These are phyloP conservation scores for Fusarium nurragi DNA, from an alignment of 2,329 filamentous ascomycete species.

Conservation along the genomic window DNA sequence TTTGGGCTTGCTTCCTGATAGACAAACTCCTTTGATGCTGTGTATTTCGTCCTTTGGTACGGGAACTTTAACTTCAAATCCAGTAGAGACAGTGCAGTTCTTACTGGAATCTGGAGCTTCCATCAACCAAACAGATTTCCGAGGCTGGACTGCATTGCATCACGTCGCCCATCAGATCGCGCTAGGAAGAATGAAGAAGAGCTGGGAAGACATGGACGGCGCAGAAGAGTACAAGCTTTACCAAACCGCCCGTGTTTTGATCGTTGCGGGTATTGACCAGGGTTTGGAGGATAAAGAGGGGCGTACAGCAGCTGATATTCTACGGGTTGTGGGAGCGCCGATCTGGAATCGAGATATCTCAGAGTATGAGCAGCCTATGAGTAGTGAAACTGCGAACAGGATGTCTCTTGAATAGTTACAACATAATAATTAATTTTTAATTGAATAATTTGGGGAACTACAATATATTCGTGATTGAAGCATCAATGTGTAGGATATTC, in stretches of 20 bases:
- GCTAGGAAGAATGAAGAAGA: slow-evolving; percentile 6
- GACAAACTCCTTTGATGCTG: slow-evolving; percentile 3
- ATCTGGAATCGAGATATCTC: slow-evolving; percentile 7
- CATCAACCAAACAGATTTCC: slow-evolving; percentile 3
- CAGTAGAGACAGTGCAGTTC: background rate
- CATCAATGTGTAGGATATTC: too few species aligned
- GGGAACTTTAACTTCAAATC: background rate
- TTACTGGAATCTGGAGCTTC: slow-evolving; percentile 4
- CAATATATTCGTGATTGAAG: too few species aligned
- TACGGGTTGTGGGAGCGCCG: slow-evolving; percentile 4
- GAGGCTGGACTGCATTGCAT: slow-evolving; percentile 15
- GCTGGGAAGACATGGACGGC: background rate
- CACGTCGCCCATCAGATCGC: slow-evolving; percentile 14
- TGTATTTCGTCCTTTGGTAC: background rate
- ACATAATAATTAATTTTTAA: background rate
- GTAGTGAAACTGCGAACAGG: background rate
- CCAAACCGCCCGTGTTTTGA: background rate
- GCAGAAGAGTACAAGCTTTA: slow-evolving; percentile 9
- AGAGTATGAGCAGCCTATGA: background rate
- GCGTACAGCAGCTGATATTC: slow-evolving; percentile 3
- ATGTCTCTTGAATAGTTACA: background rate
- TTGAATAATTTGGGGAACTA: too few species aligned
- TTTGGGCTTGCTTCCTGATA: background rate
- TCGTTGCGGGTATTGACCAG: slow-evolving; percentile 2
- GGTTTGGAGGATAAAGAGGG: slow-evolving; percentile 10